A percentile compares a stretch with the other conserved stretches of the same genome.
phyloP scores from a whole-genome alignment of 2,329 filamentous ascomycete genomes.

The Fusarium acutatum region DNA sequence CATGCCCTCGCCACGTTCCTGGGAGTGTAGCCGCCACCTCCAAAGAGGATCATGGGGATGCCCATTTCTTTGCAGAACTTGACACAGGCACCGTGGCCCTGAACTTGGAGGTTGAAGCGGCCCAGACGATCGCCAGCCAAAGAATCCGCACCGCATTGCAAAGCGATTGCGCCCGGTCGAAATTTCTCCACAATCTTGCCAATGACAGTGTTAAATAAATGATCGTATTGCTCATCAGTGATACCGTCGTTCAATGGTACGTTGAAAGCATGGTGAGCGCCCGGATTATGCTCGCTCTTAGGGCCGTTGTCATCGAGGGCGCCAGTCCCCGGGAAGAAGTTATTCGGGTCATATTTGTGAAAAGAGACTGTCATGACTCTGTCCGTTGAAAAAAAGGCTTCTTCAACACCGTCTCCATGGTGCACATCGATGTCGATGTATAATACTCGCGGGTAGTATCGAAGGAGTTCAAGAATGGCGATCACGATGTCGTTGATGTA shows the following conservation, averaged over 20 bases:
- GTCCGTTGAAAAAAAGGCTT: slow-evolving; percentile 89
- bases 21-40: slow-evolving; percentile 95
- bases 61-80: slow-evolving; percentile 84
- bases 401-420: slow-evolving; percentile 89
- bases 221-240: slow-evolving; percentile 87
- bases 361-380: slow-evolving; percentile 93
- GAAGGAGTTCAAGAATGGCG: slow-evolving; percentile 86
- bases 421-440: slow-evolving; percentile 97
- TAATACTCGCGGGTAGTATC: slow-evolving; percentile 82
- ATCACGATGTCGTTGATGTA: slow-evolving; percentile 99
- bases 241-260: slow-evolving; percentile 91
- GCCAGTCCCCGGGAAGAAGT: slow-evolving; percentile 93
- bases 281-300: slow-evolving; percentile 82
- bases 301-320: slow-evolving; percentile 86
- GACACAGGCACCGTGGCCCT: slow-evolving; percentile 91
- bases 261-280: slow-evolving; percentile 89
- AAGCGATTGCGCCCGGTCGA: slow-evolving; percentile 87
- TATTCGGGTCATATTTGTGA: slow-evolving; percentile 88
- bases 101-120: slow-evolving; percentile 95
- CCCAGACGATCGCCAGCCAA: slow-evolving; percentile 92
- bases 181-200: slow-evolving; percentile 82
- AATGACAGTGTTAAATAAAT: slow-evolving; percentile 84
- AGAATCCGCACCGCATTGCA: slow-evolving; percentile 96
- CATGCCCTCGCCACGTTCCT: slow-evolving; percentile 96
- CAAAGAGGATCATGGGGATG: slow-evolving; percentile 87